phyloP scores from a whole-genome alignment of 306 rosid species.

The Begonia peltatifolia region DNA sequence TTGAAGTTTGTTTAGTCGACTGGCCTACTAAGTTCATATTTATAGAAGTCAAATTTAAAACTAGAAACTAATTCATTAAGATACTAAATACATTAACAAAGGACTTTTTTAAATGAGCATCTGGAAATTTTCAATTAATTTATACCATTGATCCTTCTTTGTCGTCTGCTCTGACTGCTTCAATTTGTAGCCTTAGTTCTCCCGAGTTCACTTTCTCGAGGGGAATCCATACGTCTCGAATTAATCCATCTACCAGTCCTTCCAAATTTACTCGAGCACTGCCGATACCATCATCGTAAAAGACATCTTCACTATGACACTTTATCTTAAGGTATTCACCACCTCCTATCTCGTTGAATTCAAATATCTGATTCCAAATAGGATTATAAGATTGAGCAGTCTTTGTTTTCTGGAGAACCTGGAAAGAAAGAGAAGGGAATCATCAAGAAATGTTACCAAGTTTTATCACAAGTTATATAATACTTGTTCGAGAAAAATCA shows the following conservation, averaged over 20 bases:
- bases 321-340: constrained; percentile 77
- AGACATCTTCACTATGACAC: constrained; percentile 53
- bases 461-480: too few species aligned
- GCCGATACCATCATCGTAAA: constrained; percentile 74
- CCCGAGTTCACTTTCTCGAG: constrained; percentile 88
- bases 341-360: constrained; percentile 71
- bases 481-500: neutral
- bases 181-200: constrained; percentile 77
- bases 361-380: constrained; percentile 60
- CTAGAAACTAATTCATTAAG: too few species aligned
- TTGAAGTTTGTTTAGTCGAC: too few species aligned
- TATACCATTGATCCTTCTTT: constrained; percentile 69
- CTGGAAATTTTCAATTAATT: constrained; percentile 5
- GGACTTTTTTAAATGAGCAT: neutral
- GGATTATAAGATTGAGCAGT: constrained; percentile 41
- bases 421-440: constrained; percentile 9
- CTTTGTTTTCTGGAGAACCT: constrained; percentile 57
- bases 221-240: constrained; percentile 87
- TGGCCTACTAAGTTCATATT: too few species aligned
- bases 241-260: constrained; percentile 55
- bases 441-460: too few species aligned
- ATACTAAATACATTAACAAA: too few species aligned
- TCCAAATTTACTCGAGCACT: constrained; percentile 88
- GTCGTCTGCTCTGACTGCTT: constrained; percentile 54
- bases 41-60: too few species aligned